Conservation (phyloP, 164 flowering plant species). For the Chloranthus sessilifolius region DNA sequence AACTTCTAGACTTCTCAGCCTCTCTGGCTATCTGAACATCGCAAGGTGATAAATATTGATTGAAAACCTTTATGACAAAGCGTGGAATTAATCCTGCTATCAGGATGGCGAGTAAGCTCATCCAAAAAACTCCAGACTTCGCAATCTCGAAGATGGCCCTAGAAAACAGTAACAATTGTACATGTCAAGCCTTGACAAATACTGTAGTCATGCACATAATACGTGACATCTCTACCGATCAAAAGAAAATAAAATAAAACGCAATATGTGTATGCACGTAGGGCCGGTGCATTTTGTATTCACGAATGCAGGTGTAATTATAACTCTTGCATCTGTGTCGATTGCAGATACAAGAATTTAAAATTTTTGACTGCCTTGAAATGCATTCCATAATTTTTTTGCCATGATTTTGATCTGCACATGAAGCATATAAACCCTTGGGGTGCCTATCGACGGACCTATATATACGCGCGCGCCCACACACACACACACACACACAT, state of each 20-base stretch:
- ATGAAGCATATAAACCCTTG: neutral
- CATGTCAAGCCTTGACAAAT: too few species aligned
- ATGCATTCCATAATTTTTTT: too few species aligned
- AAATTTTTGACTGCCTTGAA: neutral
- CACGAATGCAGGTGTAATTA: too few species aligned
- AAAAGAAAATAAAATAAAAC: too few species aligned
- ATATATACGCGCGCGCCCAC: too few species aligned
- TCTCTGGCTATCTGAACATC: constrained; percentile 83
- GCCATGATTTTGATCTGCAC: too few species aligned
- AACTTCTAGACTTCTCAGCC: constrained; percentile 58
- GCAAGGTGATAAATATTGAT: constrained; percentile 41
- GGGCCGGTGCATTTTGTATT: too few species aligned
- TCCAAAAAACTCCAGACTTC: constrained; percentile 52
- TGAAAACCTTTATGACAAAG: constrained; percentile 53
- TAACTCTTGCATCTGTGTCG: too few species aligned
- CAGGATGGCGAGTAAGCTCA: constrained; percentile 55
- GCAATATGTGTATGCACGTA: too few species aligned
- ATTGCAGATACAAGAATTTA: neutral
- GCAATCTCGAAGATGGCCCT: constrained; percentile 80
- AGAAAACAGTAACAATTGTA: constrained; percentile 16
- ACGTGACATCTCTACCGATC: too few species aligned
- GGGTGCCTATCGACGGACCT: neutral
- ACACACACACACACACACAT: too few species aligned
- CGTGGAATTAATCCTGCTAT: constrained; percentile 68
- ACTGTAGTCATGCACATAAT: too few species aligned